Evolutionary conservation across 2,329 filamentous ascomycete genomes (phyloP).

Genomic region (Torrubiella hemipterigena): DNA sequence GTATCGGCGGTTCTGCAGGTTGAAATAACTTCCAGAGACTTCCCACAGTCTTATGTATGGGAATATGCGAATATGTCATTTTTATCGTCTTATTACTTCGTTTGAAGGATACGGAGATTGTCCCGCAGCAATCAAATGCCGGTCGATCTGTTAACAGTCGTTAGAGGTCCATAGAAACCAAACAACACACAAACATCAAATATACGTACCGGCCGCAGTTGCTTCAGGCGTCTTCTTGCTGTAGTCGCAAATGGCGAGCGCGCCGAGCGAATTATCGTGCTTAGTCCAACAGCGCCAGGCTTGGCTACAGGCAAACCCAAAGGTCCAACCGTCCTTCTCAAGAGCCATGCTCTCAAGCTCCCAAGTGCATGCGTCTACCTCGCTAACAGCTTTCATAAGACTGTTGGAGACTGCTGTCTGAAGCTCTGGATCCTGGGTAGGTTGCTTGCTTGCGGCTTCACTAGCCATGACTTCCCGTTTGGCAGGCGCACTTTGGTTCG

Average conservation of each 20-base stretch:
- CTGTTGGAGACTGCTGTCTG: conserved; percentile 38
- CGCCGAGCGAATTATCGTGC: conserved; percentile 28
- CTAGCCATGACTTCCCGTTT: conserved; percentile 27
- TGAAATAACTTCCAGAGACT: conserved; percentile 34
- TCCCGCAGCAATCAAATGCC: conserved; percentile 46
- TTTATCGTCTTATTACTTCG: conserved; percentile 33
- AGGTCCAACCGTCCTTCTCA: conserved; percentile 36
- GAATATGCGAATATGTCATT: conserved; percentile 44
- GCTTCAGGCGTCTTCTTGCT: conserved; percentile 32
- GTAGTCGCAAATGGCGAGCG: conserved; percentile 32
- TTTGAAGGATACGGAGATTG: conserved; percentile 36
- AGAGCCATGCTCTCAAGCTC: conserved; percentile 29
- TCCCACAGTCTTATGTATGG: conserved; percentile 42
- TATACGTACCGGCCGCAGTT: conserved; percentile 1
- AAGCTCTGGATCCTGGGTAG: conserved; percentile 31
- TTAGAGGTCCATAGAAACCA: conserved; percentile 4
- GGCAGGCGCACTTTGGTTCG: too few relatives aligned
- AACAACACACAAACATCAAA: background rate
- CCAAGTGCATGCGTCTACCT: conserved; percentile 38
- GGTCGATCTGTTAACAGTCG: conserved; percentile 32
- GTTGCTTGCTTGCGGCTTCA: conserved; percentile 36
- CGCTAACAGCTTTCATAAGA: conserved; percentile 29
- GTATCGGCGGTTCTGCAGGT: conserved; percentile 25
- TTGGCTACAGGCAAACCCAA: conserved; percentile 40
- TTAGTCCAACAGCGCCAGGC: conserved; percentile 39